These are phyloP conservation scores for Globisporangium ultimum DNA, from an alignment of 352 stramenopile species.

Conservation along the genomic window DNA sequence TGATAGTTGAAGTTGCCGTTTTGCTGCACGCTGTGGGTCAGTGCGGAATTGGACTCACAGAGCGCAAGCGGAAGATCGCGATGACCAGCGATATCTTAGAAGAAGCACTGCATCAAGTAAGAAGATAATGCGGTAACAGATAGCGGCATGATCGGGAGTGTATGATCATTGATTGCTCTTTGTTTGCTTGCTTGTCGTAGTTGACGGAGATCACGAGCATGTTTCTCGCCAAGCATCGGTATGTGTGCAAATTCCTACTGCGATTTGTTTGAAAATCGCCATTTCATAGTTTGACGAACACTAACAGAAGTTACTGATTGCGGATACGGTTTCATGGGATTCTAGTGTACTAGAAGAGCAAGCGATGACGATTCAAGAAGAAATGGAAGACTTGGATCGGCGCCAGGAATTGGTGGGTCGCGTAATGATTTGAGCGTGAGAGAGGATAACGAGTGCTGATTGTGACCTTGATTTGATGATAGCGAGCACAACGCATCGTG, in stretches of 20 bases:
- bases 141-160: too few species aligned
- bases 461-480: not conserved
- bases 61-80: constrained; percentile 19
- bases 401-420: constrained; percentile 46
- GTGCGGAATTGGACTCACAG: constrained; percentile 20
- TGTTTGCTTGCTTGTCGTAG: not conserved
- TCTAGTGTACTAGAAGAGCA: constrained; percentile 52
- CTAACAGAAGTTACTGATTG: too few species aligned
- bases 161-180: too few species aligned
- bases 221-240: constrained; percentile 17
- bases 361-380: constrained; percentile 46
- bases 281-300: too few species aligned
- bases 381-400: constrained; percentile 52
- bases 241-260: not conserved
- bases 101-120: constrained; percentile 22
- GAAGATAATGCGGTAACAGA: too few species aligned
- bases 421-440: not conserved
- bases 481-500: constrained; percentile 40
- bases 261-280: not conserved
- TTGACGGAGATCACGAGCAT: constrained; percentile 12
- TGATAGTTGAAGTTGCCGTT: constrained; percentile 19
- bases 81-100: constrained; percentile 21
- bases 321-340: too few species aligned
- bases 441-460: not conserved
- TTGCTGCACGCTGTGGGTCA: constrained; percentile 6